These are phyloP conservation scores for Golubevia sp. DNA, from an alignment of 1,284 basidiomycete species.

Conservation along the genomic window DNA sequence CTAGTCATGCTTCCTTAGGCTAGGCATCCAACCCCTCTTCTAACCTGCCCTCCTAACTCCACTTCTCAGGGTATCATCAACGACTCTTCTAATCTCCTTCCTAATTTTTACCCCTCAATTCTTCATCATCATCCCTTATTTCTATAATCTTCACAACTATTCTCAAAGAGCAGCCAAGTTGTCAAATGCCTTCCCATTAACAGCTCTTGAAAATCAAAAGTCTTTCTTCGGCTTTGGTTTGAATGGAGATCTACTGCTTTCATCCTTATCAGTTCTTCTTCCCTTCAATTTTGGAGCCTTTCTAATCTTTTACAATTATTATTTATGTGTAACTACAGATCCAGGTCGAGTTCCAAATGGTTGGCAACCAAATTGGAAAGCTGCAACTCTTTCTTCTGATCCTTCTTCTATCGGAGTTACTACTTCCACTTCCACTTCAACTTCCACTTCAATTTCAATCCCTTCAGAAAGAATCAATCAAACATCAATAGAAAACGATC, in stretches of 20 bases:
- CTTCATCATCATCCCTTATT: constrained; percentile 48
- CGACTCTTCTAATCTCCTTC: constrained; percentile 31
- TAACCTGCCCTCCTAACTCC: constrained; percentile 7
- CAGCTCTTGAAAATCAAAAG: too few relatives aligned
- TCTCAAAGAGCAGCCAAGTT: constrained; percentile 10
- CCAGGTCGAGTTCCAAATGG: constrained; percentile 43
- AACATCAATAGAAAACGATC: too few relatives aligned
- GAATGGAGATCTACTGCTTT: not conserved
- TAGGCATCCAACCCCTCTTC: constrained; percentile 1
- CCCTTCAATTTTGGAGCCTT: constrained; percentile 39
- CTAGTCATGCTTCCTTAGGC: not conserved
- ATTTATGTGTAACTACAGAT: constrained; percentile 30
- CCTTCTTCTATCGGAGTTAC: not conserved
- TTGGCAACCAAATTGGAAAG: constrained; percentile 39
- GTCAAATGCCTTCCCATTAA: not conserved
- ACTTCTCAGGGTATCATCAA: constrained; percentile 18
- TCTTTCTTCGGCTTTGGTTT: too few relatives aligned
- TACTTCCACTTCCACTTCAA: not conserved
- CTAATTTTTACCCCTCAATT: constrained; percentile 44
- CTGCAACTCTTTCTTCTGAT: not conserved
- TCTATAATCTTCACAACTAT: constrained; percentile 27
- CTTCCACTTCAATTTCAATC: too few relatives aligned
- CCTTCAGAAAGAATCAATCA: too few relatives aligned
- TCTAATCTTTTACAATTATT: constrained; percentile 46
- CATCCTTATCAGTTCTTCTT: constrained; percentile 20